These are phyloP conservation scores for Chenopodium formosanum DNA, from an alignment of 148 eudicot genomes.

Conservation along the genomic window DNA sequence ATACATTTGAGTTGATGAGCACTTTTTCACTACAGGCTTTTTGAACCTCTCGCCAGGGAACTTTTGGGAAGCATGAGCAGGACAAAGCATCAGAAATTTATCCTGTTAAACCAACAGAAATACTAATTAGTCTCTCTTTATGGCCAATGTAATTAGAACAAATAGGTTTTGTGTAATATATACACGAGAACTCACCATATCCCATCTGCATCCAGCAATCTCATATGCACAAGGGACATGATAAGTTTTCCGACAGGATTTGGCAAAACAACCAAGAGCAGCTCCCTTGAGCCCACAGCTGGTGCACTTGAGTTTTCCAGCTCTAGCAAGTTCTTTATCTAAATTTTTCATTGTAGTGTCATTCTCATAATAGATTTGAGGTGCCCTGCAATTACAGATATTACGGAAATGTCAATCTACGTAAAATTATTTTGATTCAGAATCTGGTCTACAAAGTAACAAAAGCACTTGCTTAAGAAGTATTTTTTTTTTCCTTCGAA, in stretches of 20 bases:
- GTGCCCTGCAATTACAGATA: constrained; percentile 63
- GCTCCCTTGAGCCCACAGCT: constrained; percentile 86
- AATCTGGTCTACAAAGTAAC: not conserved
- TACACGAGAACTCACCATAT: constrained; percentile 47
- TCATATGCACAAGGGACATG: constrained; percentile 80
- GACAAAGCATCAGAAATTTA: constrained; percentile 66
- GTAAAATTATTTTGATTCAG: not conserved
- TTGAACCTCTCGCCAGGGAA: constrained; percentile 69
- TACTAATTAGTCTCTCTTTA: not conserved
- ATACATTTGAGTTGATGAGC: constrained; percentile 42
- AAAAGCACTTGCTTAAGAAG: not conserved
- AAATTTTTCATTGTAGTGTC: constrained; percentile 58
- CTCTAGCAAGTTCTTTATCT: constrained; percentile 72
- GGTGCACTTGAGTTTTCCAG: constrained; percentile 79
- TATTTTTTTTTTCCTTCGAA: not conserved
- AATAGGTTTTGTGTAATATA: not conserved
- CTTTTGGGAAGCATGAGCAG: constrained; percentile 56
- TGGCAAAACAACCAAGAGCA: constrained; percentile 80
- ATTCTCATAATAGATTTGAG: constrained; percentile 63
- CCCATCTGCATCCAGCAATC: constrained; percentile 76
- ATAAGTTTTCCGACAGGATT: constrained; percentile 71
- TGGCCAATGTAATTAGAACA: not conserved
- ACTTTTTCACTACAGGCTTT: constrained; percentile 36
- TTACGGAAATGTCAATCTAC: not conserved
- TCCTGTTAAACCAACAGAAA: constrained; percentile 40